Evolutionary conservation across 2,329 filamentous ascomycete species (phyloP), one percentile per base, ranked within the genome.

Genomic region (Exophiala mesophila): DNA sequence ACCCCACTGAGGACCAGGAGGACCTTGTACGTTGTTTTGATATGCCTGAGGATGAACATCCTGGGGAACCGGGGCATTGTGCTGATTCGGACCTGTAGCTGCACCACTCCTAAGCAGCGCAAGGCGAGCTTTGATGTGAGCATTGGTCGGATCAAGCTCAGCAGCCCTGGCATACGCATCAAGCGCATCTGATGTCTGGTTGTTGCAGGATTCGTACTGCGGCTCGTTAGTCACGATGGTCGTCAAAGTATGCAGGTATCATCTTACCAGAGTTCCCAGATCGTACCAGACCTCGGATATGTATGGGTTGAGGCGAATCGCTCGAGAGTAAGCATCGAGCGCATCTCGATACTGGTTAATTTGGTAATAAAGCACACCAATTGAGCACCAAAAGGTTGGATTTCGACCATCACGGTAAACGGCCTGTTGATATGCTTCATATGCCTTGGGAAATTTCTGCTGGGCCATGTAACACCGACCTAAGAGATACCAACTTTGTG

Each of bases 251-350:
- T 13, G 29, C 13, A 7, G n/a, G n/a, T 13, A 5, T 10, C 45
- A 44, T 77, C 84, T 73, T 77, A 94, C 87, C 72, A 98, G 61
- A 57, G 92, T 98, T 50, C 92, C 92, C 28, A 98, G 73, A 65
- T 98, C 92, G 65, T 97, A 98, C 92, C 92, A 98, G 38, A 98
- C 92, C 65, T 98, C 92, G 2, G 89, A 96, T 53, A 98, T 97
- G 71, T 94, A 96, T 4, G 92, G 92, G 63, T 97, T 98, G 57
- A 98, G 69, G 42, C 92, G 84, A 58, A 97, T 98, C 34, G 92
- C 92, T 47, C 92, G 85, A 49, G 89, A 96, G 67, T 97, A 98
- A 28, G 92, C 92, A 70, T 98, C 92, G 39, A 98, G 77, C 3
- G 92, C 92, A 71, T 98, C 92, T 45, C 92, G 83, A 68, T 98